Base-by-base conservation (phyloP, 1,139 yeast species). In the Kluyveromyces sp. region DNA sequence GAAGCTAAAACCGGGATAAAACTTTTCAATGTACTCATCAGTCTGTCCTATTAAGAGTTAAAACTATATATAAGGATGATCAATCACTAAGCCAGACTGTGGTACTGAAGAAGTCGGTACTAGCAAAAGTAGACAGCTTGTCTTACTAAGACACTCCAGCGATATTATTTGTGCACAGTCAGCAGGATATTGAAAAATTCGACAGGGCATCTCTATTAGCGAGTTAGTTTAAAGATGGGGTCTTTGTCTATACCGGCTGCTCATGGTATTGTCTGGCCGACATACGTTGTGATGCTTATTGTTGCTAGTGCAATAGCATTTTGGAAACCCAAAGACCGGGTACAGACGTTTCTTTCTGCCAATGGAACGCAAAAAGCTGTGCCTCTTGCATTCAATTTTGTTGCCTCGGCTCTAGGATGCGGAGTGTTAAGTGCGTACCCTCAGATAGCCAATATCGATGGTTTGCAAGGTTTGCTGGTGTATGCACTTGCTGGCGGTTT, bases 371-470 rank as follows among this genome's bases (percentile, higher is more conserved):
- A 85, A 57, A 70, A 73, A 43, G 94, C 87, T 22, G 38, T 84
- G n/a, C 95, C 95, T 0, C 68, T 87, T 52, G 84, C 95, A 0
- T 69, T 87, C 49, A 87, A 87, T 61, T 87, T 87, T 60, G 78
- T 87, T 48, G 96, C 96, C 42, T 81, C 94, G 54, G 94, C 94
- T 77, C 74, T 87, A 80, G 97, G 97, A 43, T 83, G 89, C 65
- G 96, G 96, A 63, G 78, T 88, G 46, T 66, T 89, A 37, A 76
- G 94, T 12, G 84, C 96, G 0, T 89, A 85, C 56, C 80, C 95
- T 1, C 83, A 88, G 64, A 84, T 89, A 49, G 94, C 94, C 2
- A 87, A 87, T 49, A 68, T 80, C 45, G 78, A 94, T 0, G 97
- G 97, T 32, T 71, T 89, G 37, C 95, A 88, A 55, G 96, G 96